phyloP scores from a whole-genome alignment of 2,329 filamentous ascomycete species.

The Chaetomium strumarium region DNA sequence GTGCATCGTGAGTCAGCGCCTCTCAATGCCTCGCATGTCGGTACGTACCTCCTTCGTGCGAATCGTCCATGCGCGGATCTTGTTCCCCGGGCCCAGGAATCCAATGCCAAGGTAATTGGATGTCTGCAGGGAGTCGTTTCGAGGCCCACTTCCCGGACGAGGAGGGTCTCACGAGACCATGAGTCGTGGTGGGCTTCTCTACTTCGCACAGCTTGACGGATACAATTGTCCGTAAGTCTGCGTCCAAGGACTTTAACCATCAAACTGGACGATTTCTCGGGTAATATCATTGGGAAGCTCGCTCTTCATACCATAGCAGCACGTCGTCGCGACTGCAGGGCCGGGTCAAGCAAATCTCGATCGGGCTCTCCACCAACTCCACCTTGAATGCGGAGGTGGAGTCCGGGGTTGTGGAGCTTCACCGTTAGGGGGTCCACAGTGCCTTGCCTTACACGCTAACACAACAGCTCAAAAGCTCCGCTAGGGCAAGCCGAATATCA shows the following conservation, averaged over 20 bases:
- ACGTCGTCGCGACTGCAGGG: background rate
- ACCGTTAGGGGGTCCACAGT: conserved; percentile 11
- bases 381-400: conserved; percentile 19
- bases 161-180: conserved; percentile 6
- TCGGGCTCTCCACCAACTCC: conserved; percentile 19
- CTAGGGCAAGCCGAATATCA: conserved; percentile 4
- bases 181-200: background rate
- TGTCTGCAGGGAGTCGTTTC: background rate
- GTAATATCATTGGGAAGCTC: background rate
- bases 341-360: background rate
- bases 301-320: too few relatives aligned
- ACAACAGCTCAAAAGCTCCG: background rate
- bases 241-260: too few relatives aligned
- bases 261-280: background rate
- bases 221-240: too few relatives aligned
- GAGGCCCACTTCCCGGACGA: background rate
- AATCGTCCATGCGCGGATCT: too few relatives aligned
- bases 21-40: too few relatives aligned
- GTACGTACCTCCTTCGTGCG: too few relatives aligned
- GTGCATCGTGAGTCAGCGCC: too few relatives aligned
- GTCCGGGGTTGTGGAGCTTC: conserved; percentile 23
- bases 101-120: background rate
- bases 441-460: conserved; percentile 11
- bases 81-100: background rate
- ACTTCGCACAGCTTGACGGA: too few relatives aligned